These are phyloP conservation scores for Casuarina equisetifolia DNA, from an alignment of 306 rosid species.

Conservation along the genomic window DNA sequence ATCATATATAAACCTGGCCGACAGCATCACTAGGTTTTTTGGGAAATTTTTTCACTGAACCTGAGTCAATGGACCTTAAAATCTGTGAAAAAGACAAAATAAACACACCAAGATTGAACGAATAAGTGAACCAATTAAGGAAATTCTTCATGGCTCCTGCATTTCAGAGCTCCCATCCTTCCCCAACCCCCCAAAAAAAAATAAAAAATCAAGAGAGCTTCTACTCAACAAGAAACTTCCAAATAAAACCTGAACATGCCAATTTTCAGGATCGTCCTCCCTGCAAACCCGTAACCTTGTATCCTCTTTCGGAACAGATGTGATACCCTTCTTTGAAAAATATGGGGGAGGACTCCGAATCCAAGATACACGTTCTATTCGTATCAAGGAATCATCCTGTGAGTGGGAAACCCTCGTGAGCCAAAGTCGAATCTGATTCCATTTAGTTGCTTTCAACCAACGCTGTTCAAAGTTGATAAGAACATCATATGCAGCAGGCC, in stretches of 20 bases:
- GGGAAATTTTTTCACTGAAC: constrained; percentile 91
- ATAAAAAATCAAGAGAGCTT: constrained; percentile 16
- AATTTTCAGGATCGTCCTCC: constrained; percentile 71
- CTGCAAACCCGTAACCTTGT: constrained; percentile 44
- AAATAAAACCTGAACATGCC: constrained; percentile 92
- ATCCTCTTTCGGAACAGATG: constrained; percentile 64
- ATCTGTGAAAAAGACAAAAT: constrained; percentile 50
- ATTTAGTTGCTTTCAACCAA: constrained; percentile 74
- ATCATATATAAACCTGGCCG: constrained; percentile 45
- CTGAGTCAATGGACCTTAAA: constrained; percentile 90
- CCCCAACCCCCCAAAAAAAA: constrained; percentile 2
- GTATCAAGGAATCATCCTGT: constrained; percentile 77
- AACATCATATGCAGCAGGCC: constrained; percentile 96
- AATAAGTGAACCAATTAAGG: constrained; percentile 21
- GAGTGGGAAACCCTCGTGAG: constrained; percentile 55
- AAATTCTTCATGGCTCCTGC: background rate
- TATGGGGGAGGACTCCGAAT: constrained; percentile 64
- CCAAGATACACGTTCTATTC: constrained; percentile 89
- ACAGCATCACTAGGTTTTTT: constrained; percentile 41
- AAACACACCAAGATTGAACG: constrained; percentile 21
- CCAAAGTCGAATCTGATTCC: constrained; percentile 72
- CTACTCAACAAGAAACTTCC: constrained; percentile 24
- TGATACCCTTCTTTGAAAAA: constrained; percentile 23
- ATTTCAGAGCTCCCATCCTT: background rate
- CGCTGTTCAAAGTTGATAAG: constrained; percentile 95